These are phyloP conservation scores for Malus domestica DNA, from an alignment of 306 rosid genomes.

Conservation along the genomic window ASM211411v1 NC_041790.1:15348001-15348500, in stretches of 20 bases:
- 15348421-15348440: not conserved
- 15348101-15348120: constrained; percentile 66
- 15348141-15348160: constrained; percentile 85
- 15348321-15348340: constrained; percentile 85
- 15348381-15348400: constrained; percentile 33
- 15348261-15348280: not conserved
- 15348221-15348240: not conserved
- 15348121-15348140: constrained; percentile 60
- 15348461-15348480: constrained; percentile 8
- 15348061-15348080: constrained; percentile 44
- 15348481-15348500: constrained; percentile 96
- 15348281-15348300: not conserved
- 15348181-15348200: not conserved
- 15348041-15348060: constrained; percentile 27
- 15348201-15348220: not conserved
- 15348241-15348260: not conserved
- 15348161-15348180: not conserved
- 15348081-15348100: constrained; percentile 62
- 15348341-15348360: constrained; percentile 55
- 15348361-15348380: constrained; percentile 65
- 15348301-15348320: not conserved
- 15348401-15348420: not conserved
- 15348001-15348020: constrained; percentile 49
- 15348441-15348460: not conserved
- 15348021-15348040: constrained; percentile 40